phyloP scores from a whole-genome alignment of 1,284 basidiomycete genomes.

The Melampsora americana region DNA sequence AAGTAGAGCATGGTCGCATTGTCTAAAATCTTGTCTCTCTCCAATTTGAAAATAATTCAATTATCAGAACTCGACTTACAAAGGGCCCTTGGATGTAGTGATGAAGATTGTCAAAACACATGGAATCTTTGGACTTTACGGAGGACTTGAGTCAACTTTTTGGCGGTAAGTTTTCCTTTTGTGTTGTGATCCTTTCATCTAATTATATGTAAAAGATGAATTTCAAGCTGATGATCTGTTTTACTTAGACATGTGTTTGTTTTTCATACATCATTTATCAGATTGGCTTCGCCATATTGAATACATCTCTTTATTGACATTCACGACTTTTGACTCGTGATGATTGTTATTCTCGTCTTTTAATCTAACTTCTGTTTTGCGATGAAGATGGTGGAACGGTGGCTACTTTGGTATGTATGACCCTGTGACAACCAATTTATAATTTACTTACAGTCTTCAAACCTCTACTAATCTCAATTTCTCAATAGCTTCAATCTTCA shows the following conservation, averaged over 20 bases:
- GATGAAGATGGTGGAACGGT: conserved; percentile 62
- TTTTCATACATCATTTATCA: neutral
- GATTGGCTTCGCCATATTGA: neutral
- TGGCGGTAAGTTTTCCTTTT: conserved; percentile 67
- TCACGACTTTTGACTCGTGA: conserved; percentile 37
- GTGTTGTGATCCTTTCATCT: neutral
- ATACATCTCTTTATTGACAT: neutral
- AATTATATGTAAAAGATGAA: neutral
- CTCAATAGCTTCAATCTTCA: neutral
- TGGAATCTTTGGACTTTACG: conserved; percentile 79
- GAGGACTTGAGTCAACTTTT: conserved; percentile 91
- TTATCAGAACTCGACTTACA: conserved; percentile 53
- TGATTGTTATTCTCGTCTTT: conserved; percentile 8
- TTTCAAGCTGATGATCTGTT: neutral
- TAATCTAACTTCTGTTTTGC: neutral
- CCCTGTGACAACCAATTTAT: conserved; percentile 61
- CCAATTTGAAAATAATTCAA: neutral
- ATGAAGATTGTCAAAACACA: conserved; percentile 71
- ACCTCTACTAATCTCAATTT: conserved; percentile 63
- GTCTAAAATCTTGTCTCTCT: neutral
- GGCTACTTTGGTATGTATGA: conserved; percentile 69
- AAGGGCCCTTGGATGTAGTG: conserved; percentile 86
- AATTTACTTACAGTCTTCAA: conserved; percentile 63
- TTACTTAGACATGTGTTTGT: conserved; percentile 37
- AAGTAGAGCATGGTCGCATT: neutral